Evolutionary conservation across 345 rosid species (phyloP).

Genomic region (Salix arbutifolia): DNA sequence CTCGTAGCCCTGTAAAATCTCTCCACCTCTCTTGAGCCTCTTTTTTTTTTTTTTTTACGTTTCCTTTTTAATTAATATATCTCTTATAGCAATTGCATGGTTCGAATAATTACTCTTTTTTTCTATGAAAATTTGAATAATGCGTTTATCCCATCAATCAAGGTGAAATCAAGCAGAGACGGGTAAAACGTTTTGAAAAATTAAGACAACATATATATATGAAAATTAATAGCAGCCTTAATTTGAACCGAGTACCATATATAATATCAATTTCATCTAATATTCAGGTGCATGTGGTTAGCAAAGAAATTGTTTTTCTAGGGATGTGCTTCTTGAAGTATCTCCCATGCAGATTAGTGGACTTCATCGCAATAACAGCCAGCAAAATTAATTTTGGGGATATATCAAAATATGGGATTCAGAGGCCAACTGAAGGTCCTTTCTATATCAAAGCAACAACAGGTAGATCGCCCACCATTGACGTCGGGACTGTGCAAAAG

Average conservation of each 20-base stretch:
- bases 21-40: too few relatives aligned
- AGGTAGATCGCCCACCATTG: constrained; percentile 49
- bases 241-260: too few relatives aligned
- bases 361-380: not conserved
- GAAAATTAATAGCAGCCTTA: not conserved
- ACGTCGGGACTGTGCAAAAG: constrained; percentile 40
- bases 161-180: too few relatives aligned
- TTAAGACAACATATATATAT: too few relatives aligned
- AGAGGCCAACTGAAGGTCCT: constrained; percentile 40
- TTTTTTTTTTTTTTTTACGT: not conserved
- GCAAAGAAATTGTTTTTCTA: constrained; percentile 13
- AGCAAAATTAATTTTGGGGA: constrained; percentile 2
- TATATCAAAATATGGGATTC: constrained; percentile 35
- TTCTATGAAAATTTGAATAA: too few relatives aligned
- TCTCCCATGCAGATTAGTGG: constrained; percentile 20
- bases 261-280: not conserved
- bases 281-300: constrained; percentile 20
- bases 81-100: too few relatives aligned
- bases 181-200: too few relatives aligned
- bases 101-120: too few relatives aligned
- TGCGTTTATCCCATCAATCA: too few relatives aligned
- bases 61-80: too few relatives aligned
- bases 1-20: constrained; percentile 14
- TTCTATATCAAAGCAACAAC: constrained; percentile 31
- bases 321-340: constrained; percentile 23